Conservation (phyloP, 768 basidiomycete species). For the Pleurotus ostreatus region DNA sequence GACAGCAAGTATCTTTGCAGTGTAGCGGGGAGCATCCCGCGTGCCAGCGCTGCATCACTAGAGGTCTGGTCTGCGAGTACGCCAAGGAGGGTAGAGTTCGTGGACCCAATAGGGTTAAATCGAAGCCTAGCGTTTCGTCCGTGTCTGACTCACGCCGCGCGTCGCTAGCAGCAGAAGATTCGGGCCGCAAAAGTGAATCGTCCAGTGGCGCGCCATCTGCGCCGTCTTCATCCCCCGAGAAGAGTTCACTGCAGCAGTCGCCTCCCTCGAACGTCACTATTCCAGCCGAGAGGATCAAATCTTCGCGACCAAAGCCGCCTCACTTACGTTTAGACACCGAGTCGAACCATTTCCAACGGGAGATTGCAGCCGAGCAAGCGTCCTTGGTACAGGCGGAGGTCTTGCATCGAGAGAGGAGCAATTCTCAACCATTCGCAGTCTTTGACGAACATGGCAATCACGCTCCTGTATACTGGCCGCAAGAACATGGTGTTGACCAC, state of each 20-base stretch:
- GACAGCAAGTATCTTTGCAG: slow-evolving; percentile 26
- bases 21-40: slow-evolving; percentile 70
- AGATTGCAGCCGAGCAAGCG: neutral
- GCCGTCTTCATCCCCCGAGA: neutral
- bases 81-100: slow-evolving; percentile 61
- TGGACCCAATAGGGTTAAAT: slow-evolving; percentile 57
- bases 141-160: slow-evolving; percentile 11
- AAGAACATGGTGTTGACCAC: neutral
- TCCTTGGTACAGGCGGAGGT: neutral
- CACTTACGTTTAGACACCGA: slow-evolving; percentile 24
- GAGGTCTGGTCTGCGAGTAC: slow-evolving; percentile 63
- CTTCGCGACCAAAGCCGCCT: slow-evolving; percentile 24
- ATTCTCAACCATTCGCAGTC: neutral
- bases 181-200: slow-evolving; percentile 1
- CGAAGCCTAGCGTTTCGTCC: slow-evolving; percentile 13
- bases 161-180: slow-evolving; percentile 11
- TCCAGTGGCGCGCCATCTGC: no score
- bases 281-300: slow-evolving; percentile 19
- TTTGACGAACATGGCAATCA: neutral
- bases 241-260: neutral
- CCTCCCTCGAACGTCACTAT: slow-evolving; percentile 7
- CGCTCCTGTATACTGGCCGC: neutral
- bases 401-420: neutral
- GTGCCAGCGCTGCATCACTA: slow-evolving; percentile 59
- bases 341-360: slow-evolving; percentile 14